Evolutionary conservation across 2,329 filamentous ascomycete genomes (phyloP), one percentile per base, ranked within the genome.

Genomic region (Penicillium sp.): DNA sequence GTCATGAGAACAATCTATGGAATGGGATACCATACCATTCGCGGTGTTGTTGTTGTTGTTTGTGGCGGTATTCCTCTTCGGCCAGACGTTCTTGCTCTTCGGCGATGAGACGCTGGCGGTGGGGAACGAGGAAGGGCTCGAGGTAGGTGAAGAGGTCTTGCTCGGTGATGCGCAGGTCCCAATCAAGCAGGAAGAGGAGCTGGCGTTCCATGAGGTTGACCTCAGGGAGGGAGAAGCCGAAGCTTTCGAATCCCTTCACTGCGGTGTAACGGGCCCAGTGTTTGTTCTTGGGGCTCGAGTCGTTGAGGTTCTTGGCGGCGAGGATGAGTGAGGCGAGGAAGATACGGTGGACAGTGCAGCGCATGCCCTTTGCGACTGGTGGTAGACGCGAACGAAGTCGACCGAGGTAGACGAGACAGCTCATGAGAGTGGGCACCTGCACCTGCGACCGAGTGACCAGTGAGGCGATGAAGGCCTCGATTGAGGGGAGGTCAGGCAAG

Each of bases 191-290:
- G 80, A 91, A 94, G 51, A 99, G 87, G 31, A 99, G 84, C 78
- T 99, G 94, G 84, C 96, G 95, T 84, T 99, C 94, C 94, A 99
- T 99, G 61, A 97, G 83, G 81, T 99, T 99, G 69, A 99, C 94
- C 79, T 99, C 94, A 36, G 91, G 94, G 65, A 92, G 84, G 69
- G 87, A 93, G 82, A 99, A 97, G 67, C 92, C 90, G 70, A 97
- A 99, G 70, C 82, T 85, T 11, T 87, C 86, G 74, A 82, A 88
- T 53, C 84, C 85, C 61, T 82, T 83, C 66, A 96, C 87, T 68
- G 87, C 80, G 59, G 89, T 96, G 82, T 97, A 99, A 69, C 87
- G 88, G 64, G 94, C 92, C 94, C 94, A 99, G 83, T 99, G 94
- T 87, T 97, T 97, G 85, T 99, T 99, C 87, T 97, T 97, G 62